phyloP scores from a whole-genome alignment of 768 basidiomycete species.

The Termitomyces heimii region DNA sequence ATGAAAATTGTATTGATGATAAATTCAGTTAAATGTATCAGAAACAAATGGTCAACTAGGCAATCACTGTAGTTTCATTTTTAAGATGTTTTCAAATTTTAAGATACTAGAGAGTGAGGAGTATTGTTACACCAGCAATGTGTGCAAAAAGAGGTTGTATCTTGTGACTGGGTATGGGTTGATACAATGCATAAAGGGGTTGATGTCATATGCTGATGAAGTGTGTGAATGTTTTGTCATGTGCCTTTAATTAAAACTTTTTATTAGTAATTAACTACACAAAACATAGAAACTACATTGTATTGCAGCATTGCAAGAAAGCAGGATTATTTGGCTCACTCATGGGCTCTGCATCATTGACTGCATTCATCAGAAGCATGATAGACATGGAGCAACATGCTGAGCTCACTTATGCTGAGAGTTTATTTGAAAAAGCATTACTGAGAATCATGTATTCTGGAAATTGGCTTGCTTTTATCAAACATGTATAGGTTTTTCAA shows the following conservation, averaged over 20 bases:
- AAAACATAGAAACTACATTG: slow-evolving; percentile 68
- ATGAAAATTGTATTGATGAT: slow-evolving; percentile 2
- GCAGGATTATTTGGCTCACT: slow-evolving; percentile 59
- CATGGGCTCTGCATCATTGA: slow-evolving; percentile 50
- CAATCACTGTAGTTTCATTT: not conserved
- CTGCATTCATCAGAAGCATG: slow-evolving; percentile 69
- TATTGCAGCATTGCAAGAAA: slow-evolving; percentile 72
- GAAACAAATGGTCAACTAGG: not conserved
- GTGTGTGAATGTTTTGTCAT: slow-evolving; percentile 28
- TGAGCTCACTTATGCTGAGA: slow-evolving; percentile 90
- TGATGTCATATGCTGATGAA: slow-evolving; percentile 91
- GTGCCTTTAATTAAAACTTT: slow-evolving; percentile 47
- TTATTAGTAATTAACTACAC: slow-evolving; percentile 71
- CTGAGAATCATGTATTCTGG: slow-evolving; percentile 88
- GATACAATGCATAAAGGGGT: slow-evolving; percentile 84
- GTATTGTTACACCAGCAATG: slow-evolving; percentile 58
- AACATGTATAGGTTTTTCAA: slow-evolving; percentile 79
- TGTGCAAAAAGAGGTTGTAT: slow-evolving; percentile 69
- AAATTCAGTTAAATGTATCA: not conserved
- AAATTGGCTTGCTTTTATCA: slow-evolving; percentile 80
- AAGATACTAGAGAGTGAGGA: slow-evolving; percentile 87
- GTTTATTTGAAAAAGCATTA: slow-evolving; percentile 61
- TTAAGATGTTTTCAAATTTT: slow-evolving; percentile 69
- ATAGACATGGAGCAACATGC: slow-evolving; percentile 81
- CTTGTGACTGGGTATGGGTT: slow-evolving; percentile 83